Base-by-base conservation (phyloP, 495 filamentous ascomycete species). In the Aspergillus cristatus region DNA sequence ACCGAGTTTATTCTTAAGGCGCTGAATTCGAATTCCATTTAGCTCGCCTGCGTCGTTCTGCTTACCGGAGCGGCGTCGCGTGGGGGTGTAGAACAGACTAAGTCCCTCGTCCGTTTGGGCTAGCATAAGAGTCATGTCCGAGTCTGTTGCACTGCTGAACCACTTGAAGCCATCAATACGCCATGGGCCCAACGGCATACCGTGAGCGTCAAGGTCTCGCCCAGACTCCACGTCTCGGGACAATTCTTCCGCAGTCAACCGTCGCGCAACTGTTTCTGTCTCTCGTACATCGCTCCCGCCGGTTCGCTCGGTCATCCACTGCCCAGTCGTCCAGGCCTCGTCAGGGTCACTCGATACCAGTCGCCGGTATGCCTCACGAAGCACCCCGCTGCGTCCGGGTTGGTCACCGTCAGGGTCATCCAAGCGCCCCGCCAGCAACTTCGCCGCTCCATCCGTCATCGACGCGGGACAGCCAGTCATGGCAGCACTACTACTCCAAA, bases 291-390 rank as follows among this genome's bases (percentile, higher is more conserved):
- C 80, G 39, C 71, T 77, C 5, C 79, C 79, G 5, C 78, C 79
- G 1, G 62, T 51, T 14, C 79, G 66, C 46, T 83, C 79, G 0
- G 80, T 84, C 80, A 84, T 83, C 79, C 79, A 84, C 48, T 83
- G 77, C 1, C 80, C 79, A 35, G 65, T 74, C 4, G 79, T 83
- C 80, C 79, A 83, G 1, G 70, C 66, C n/a, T 58, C 41, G 6
- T 51, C 41, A 0, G 75, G 64, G 37, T 82, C 71, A 5, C 71
- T 55, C 8, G 70, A 74, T 11, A 60, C 72, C 14, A 78, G 51
- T 24, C 56, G 57, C 14, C 61, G 42, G 43, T 70, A 77, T 18
- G 75, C 76, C 16, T 65, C 54, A 17, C 65, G 46, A 32, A 81
- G 67, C 5, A 78, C 62, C 26, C 47, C 20, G 35, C 42, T 39